Percentiles rank a stretch among this genome's conserved stretches.
phyloP scores from a whole-genome alignment of 768 basidiomycete genomes.

The Agaricus sinodeliciosus region DNA sequence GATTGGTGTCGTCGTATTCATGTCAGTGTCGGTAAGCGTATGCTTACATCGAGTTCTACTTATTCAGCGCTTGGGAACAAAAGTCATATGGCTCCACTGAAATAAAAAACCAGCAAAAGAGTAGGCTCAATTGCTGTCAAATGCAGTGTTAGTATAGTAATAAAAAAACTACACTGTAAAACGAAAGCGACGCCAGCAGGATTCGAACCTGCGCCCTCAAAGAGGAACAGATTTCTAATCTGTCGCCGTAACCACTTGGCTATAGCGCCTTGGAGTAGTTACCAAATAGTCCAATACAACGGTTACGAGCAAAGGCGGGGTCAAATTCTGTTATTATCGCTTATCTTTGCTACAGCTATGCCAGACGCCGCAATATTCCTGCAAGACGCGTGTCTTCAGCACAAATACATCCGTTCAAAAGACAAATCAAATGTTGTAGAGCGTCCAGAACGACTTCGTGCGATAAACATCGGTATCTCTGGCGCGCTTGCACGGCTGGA shows the following conservation, averaged over 20 bases:
- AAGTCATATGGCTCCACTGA: too few relatives aligned
- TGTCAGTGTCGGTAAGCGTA: too few relatives aligned
- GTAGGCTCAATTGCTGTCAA: too few relatives aligned
- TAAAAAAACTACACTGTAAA: too few relatives aligned
- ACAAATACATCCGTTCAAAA: constrained; percentile 71
- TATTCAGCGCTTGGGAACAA: too few relatives aligned
- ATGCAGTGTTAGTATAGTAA: too few relatives aligned
- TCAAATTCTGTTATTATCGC: too few relatives aligned
- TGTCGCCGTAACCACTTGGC: constrained; percentile 79
- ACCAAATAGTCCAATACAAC: too few relatives aligned
- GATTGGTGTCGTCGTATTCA: too few relatives aligned
- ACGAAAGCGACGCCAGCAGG: constrained; percentile 13
- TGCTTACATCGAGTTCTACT: too few relatives aligned
- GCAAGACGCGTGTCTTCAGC: constrained; percentile 69
- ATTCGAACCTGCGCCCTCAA: constrained; percentile 54
- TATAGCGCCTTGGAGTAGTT: constrained; percentile 45
- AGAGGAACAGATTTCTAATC: constrained; percentile 71
- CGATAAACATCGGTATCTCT: constrained; percentile 76
- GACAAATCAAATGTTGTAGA: constrained; percentile 80
- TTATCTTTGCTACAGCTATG: constrained; percentile 1
- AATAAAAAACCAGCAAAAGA: too few relatives aligned
- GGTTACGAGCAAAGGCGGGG: too few relatives aligned
- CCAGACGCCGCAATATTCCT: constrained; percentile 33
- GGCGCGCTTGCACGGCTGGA: constrained; percentile 74
- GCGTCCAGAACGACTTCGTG: constrained; percentile 82